Evolutionary conservation across 2,329 filamentous ascomycete species (phyloP).

Genomic region (Colletotrichum siamense): DNA sequence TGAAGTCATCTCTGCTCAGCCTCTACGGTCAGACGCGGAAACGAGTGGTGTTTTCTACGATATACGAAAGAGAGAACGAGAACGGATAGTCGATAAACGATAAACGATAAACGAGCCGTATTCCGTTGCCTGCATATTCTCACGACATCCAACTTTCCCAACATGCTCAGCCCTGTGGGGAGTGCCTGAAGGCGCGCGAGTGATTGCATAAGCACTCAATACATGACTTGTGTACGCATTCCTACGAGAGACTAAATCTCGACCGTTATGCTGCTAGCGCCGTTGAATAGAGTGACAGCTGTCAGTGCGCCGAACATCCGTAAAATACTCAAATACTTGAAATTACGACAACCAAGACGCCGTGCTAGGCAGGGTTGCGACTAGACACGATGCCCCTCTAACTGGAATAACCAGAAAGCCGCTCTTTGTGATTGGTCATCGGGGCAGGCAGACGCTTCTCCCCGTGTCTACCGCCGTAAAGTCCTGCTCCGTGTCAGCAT

Average conservation of each 20-base stretch:
- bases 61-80: neutral
- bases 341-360: neutral
- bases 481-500: neutral
- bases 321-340: neutral
- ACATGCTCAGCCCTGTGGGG: neutral
- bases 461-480: neutral
- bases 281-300: neutral
- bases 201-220: neutral
- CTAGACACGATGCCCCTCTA: neutral
- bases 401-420: neutral
- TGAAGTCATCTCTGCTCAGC: neutral
- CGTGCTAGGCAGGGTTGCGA: neutral
- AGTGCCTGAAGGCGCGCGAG: neutral
- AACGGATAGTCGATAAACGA: neutral
- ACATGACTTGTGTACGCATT: neutral
- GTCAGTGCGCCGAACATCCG: neutral
- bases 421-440: neutral
- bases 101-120: neutral
- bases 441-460: neutral
- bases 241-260: neutral
- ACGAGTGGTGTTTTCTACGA: neutral
- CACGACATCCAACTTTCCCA: neutral
- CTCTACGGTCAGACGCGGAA: neutral
- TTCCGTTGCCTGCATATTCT: neutral
- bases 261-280: neutral